Evolutionary conservation across 306 rosid genomes (phyloP).

Genomic region (Rosa lucieae): DNA sequence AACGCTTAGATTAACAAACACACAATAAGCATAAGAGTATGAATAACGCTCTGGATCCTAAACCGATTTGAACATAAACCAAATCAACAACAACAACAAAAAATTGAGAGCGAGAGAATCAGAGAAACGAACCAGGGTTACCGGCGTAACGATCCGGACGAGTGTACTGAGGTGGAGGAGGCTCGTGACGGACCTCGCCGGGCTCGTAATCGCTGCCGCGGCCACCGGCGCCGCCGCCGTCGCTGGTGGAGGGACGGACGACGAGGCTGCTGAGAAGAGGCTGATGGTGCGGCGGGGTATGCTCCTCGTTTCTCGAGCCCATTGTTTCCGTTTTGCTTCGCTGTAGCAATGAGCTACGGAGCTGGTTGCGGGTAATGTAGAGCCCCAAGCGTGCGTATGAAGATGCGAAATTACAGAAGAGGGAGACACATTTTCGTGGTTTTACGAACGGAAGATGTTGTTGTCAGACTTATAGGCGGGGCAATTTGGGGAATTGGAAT

Average conservation of each 20-base stretch:
- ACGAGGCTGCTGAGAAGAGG: slow-evolving; percentile 65
- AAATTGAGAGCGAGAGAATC: neutral
- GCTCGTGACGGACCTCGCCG: slow-evolving; percentile 55
- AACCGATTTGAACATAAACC: slow-evolving; percentile 7
- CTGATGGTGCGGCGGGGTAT: slow-evolving; percentile 44
- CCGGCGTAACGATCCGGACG: slow-evolving; percentile 45
- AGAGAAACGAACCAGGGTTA: slow-evolving; percentile 44
- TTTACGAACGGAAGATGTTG: too few species aligned
- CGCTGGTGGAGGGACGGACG: slow-evolving; percentile 49
- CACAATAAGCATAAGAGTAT: neutral
- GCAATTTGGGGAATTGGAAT: too few species aligned
- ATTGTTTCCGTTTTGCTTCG: slow-evolving; percentile 17
- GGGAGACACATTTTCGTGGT: neutral
- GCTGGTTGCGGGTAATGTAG: neutral
- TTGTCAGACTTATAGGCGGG: too few species aligned
- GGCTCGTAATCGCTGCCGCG: slow-evolving; percentile 51
- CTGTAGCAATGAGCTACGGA: slow-evolving; percentile 9
- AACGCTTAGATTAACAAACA: too few species aligned
- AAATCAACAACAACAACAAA: neutral
- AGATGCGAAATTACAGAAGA: neutral
- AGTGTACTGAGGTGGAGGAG: slow-evolving; percentile 32
- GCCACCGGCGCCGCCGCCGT: slow-evolving; percentile 35
- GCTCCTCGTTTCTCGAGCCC: slow-evolving; percentile 53
- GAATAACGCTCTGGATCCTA: neutral
- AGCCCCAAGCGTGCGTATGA: neutral